Percentiles rank a stretch among this genome's conserved stretches.
Conservation (phyloP, 1,284 basidiomycete species). For the Peniophora sp. region DNA sequence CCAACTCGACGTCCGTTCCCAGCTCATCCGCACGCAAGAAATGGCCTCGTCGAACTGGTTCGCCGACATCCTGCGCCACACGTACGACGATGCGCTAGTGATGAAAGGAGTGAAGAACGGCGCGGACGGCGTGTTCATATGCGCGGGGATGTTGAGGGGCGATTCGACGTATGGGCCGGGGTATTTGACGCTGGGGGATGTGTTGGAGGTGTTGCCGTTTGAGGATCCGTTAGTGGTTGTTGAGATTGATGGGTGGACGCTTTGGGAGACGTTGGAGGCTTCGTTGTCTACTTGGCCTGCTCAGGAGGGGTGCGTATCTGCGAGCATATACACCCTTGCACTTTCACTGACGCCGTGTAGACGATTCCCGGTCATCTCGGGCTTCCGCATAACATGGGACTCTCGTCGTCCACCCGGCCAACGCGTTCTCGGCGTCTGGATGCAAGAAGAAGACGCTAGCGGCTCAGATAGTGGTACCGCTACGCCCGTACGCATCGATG, state of each 20-base stretch:
- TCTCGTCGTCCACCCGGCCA: slow-evolving; percentile 63
- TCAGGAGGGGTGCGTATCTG: slow-evolving; percentile 68
- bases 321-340: background rate
- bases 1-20: slow-evolving; percentile 70
- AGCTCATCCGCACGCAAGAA: slow-evolving; percentile 65
- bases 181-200: slow-evolving; percentile 72
- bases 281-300: slow-evolving; percentile 78
- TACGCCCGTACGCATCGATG: slow-evolving; percentile 31
- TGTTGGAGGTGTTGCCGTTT: slow-evolving; percentile 85
- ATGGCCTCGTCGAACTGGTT: slow-evolving; percentile 85
- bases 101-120: slow-evolving; percentile 49
- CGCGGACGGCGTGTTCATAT: slow-evolving; percentile 75
- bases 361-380: slow-evolving; percentile 84
- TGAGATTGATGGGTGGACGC: slow-evolving; percentile 72
- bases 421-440: slow-evolving; percentile 67
- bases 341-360: slow-evolving; percentile 27
- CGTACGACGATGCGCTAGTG: slow-evolving; percentile 75
- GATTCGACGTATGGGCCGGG: slow-evolving; percentile 84
- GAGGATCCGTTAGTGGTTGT: slow-evolving; percentile 82
- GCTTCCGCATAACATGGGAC: slow-evolving; percentile 86
- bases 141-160: slow-evolving; percentile 82
- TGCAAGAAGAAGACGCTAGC: slow-evolving; percentile 40
- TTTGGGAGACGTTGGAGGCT: slow-evolving; percentile 80
- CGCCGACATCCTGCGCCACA: slow-evolving; percentile 78
- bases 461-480: slow-evolving; percentile 29